Percentiles rank a stretch among this genome's conserved stretches.
These are phyloP conservation scores for Gillenia trifoliata DNA, from an alignment of 306 rosid species.

Conservation along the genomic window DNA sequence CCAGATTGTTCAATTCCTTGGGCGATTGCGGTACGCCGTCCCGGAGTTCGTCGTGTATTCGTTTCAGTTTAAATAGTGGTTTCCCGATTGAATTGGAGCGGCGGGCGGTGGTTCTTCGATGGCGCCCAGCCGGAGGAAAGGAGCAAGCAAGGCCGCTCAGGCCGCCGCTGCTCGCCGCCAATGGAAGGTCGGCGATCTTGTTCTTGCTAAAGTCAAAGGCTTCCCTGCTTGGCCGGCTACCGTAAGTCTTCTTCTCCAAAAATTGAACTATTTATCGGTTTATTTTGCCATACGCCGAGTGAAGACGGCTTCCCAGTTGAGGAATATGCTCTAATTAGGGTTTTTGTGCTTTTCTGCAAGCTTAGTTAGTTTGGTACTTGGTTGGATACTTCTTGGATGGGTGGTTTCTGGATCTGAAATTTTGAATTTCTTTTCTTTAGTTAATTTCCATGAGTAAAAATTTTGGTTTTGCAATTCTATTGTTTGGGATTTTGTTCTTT, in stretches of 20 bases:
- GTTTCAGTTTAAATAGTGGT: slow-evolving; percentile 33
- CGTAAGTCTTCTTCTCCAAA: slow-evolving; percentile 27
- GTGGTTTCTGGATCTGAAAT: slow-evolving; percentile 29
- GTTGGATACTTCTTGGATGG: slow-evolving; percentile 1
- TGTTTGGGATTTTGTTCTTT: background rate
- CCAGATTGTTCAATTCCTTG: slow-evolving; percentile 34
- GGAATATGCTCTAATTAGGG: slow-evolving; percentile 17
- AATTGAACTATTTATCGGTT: background rate
- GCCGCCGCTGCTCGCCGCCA: slow-evolving; percentile 83
- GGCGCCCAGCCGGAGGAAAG: slow-evolving; percentile 87
- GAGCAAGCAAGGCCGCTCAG: slow-evolving; percentile 67
- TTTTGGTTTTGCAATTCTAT: background rate
- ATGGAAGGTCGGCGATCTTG: slow-evolving; percentile 97
- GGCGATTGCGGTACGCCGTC: slow-evolving; percentile 35
- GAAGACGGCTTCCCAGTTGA: background rate
- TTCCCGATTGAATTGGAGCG: slow-evolving; percentile 30
- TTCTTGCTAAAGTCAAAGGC: slow-evolving; percentile 91
- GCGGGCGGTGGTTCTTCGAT: slow-evolving; percentile 28
- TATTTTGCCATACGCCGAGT: background rate
- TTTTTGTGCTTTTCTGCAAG: slow-evolving; percentile 17
- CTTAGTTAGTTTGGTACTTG: slow-evolving; percentile 14
- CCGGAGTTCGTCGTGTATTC: slow-evolving; percentile 17
- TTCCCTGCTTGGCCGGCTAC: slow-evolving; percentile 99
- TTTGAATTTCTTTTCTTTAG: background rate
- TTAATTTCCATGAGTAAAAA: background rate